Base-by-base conservation (phyloP, 179 eudicot species). In the Vitellaria paradoxa region DNA sequence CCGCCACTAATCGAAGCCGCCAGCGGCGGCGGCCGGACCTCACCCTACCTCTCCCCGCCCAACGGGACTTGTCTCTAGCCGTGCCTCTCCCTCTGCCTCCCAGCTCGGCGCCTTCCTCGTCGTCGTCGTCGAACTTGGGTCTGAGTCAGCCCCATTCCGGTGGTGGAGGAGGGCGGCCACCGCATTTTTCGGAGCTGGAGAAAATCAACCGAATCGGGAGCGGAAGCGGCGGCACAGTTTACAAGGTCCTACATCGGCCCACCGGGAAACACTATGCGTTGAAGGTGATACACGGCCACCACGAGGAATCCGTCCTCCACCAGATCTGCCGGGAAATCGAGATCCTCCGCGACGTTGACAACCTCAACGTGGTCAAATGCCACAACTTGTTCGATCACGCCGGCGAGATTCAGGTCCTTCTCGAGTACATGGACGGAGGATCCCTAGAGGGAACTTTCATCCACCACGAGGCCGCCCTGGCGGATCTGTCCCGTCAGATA, bases 71-170 rank as follows among this genome's bases (percentile, higher is more conserved):
- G 3, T 42, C 88, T 11, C 81, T 85, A 6, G 93, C 94, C 47
- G 94, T 92, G 13, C 97, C 97, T 6, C 91, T 92, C 70, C 92
- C 77, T n/a, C 91, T 75, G 7, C 89, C 82, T 18, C 91, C 82
- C 1, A 80, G 37, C 56, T 82, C 82, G 4, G 79, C 67, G 4
- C 76, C 87, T 5, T 55, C 77, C 8, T 60, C 81, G 13, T 9
- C 82, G 9, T 40, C 77, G 20, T 12, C 84, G 60, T 70, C 83
- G 6, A 1, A 74, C 49, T 40, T 80, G 37, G 2, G 37, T 30
- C 2, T 30, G 9, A 18, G 5, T 15, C 49, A 53, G 23, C 64
- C 37, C 84, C 15, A 0, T 69, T 24, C 47, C 65, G 15, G 47
- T 78, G 40, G 73, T 78, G 40, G 73, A 42, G n/a, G 18, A 59